Percentiles rank a stretch among this genome's conserved stretches.
phyloP scores from a whole-genome alignment of 2,329 filamentous ascomycete genomes.

The Didymellaceae sp. region DNA sequence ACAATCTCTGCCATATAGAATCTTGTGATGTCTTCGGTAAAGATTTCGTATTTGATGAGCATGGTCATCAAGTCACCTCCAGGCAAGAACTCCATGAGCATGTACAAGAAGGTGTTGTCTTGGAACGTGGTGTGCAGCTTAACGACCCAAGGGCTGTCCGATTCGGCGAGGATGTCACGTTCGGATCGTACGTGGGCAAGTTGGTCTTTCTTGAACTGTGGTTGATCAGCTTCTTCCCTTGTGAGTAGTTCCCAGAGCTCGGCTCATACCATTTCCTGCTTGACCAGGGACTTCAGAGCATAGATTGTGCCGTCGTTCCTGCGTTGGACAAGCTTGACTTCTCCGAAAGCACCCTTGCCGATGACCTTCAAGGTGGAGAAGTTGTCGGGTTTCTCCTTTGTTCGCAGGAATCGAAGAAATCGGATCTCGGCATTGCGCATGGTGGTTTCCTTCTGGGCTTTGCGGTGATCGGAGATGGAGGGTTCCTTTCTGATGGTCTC shows the following conservation, averaged over 20 bases:
- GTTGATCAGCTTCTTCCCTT: conserved; percentile 24
- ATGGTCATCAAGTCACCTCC: conserved; percentile 99
- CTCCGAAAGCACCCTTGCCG: conserved; percentile 97
- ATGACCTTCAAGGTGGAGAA: conserved; percentile 98
- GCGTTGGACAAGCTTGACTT: conserved; percentile 96
- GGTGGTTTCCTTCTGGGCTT: conserved; percentile 83
- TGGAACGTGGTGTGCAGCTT: conserved; percentile 99
- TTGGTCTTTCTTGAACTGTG: conserved; percentile 92
- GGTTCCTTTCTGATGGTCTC: conserved; percentile 84
- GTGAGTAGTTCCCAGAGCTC: neutral
- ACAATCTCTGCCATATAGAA: conserved; percentile 99
- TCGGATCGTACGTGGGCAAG: conserved; percentile 96
- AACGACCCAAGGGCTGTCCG: conserved; percentile 99
- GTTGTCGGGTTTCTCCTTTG: conserved; percentile 91
- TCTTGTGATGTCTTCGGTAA: conserved; percentile 96
- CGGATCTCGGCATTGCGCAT: conserved; percentile 88
- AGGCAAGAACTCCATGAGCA: conserved; percentile 99
- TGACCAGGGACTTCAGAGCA: conserved; percentile 96
- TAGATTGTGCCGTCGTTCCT: conserved; percentile 97
- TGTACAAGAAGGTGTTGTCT: conserved; percentile 93
- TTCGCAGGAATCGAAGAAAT: conserved; percentile 91
- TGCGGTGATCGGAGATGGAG: conserved; percentile 74
- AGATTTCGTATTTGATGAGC: conserved; percentile 99
- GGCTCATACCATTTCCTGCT: conserved; percentile 81
- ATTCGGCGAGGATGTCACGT: conserved; percentile 96